phyloP scores from a whole-genome alignment of 768 basidiomycete species.

The Leucocoprinus leucothites region DNA sequence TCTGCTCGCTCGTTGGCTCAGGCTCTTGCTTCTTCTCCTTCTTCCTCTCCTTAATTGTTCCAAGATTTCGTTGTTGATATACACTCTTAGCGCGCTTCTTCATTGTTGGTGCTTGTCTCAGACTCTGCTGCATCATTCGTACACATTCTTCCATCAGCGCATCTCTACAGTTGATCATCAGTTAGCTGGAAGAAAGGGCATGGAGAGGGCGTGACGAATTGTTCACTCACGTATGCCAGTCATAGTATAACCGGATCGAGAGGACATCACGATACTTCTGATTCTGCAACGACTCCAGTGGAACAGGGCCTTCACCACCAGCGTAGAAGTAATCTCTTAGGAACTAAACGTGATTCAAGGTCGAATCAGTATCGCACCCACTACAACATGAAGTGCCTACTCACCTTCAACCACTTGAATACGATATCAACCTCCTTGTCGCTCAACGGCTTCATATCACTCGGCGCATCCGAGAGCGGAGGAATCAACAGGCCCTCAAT shows the following conservation, averaged over 20 bases:
- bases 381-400: not conserved
- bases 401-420: conserved; percentile 96
- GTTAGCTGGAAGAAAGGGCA: conserved; percentile 1
- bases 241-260: conserved; percentile 92
- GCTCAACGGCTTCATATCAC: conserved; percentile 87
- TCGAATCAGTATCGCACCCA: not conserved
- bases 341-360: conserved; percentile 52
- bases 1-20: conserved; percentile 78
- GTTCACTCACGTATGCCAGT: conserved; percentile 80
- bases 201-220: not conserved
- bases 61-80: conserved; percentile 88
- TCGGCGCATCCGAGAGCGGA: conserved; percentile 78
- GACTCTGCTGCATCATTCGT: conserved; percentile 87
- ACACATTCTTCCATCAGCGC: conserved; percentile 94
- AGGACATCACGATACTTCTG: conserved; percentile 91
- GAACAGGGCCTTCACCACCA: conserved; percentile 87
- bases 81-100: conserved; percentile 94
- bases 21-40: conserved; percentile 86
- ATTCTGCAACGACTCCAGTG: conserved; percentile 84
- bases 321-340: conserved; percentile 94
- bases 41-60: conserved; percentile 94
- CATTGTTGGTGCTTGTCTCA: conserved; percentile 69
- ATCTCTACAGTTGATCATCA: conserved; percentile 44
- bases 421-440: conserved; percentile 98
- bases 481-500: conserved; percentile 90